Evolutionary conservation across 768 basidiomycete species (phyloP).

Genomic region (Suillus discolor): DNA sequence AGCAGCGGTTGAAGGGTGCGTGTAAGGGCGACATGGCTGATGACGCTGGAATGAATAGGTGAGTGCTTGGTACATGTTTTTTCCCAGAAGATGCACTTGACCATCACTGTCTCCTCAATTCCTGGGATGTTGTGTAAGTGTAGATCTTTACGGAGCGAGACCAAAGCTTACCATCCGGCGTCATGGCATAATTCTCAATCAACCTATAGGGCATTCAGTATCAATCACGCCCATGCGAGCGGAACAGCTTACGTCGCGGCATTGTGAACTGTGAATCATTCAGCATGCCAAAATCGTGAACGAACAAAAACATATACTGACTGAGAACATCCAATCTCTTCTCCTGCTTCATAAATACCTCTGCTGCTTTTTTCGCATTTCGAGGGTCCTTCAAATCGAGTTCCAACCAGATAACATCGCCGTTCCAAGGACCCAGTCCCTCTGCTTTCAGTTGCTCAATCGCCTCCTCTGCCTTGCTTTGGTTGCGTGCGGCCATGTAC

Average conservation of each 20-base stretch:
- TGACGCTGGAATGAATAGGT: slow-evolving; percentile 36
- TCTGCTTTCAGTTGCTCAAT: slow-evolving; percentile 46
- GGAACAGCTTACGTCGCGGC: slow-evolving; percentile 46
- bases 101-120: slow-evolving; percentile 39
- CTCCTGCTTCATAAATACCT: slow-evolving; percentile 52
- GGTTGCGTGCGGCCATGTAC: slow-evolving; percentile 56
- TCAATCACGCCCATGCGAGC: background rate
- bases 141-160: no score
- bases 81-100: slow-evolving; percentile 41
- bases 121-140: slow-evolving; percentile 27
- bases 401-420: slow-evolving; percentile 49
- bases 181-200: slow-evolving; percentile 20
- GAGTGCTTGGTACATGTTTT: background rate
- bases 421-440: slow-evolving; percentile 46
- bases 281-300: background rate
- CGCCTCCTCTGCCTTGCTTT: slow-evolving; percentile 46
- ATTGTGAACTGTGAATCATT: slow-evolving; percentile 50
- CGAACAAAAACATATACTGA: slow-evolving; percentile 27
- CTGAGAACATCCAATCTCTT: slow-evolving; percentile 56
- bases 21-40: slow-evolving; percentile 61
- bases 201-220: slow-evolving; percentile 19
- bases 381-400: slow-evolving; percentile 55
- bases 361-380: slow-evolving; percentile 48
- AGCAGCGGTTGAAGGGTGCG: slow-evolving; percentile 55
- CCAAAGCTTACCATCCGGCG: slow-evolving; percentile 28